phyloP scores from a whole-genome alignment of 2,329 filamentous ascomycete species.

The Emmonsiellopsis sp. region DNA sequence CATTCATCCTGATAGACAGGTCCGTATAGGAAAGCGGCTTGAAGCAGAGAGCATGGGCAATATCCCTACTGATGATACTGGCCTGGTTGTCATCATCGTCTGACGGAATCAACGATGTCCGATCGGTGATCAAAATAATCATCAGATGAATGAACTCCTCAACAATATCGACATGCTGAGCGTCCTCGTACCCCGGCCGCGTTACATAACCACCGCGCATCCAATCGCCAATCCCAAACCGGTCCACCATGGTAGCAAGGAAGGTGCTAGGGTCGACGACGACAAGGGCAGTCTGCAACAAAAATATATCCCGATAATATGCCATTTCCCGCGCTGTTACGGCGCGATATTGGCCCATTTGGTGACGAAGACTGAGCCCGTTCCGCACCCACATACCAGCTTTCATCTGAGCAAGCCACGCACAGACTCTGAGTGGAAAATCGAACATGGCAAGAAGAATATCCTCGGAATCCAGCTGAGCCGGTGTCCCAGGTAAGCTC shows the following conservation, averaged over 20 bases:
- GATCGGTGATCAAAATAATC: slow-evolving; percentile 82
- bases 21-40: slow-evolving; percentile 93
- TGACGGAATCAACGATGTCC: slow-evolving; percentile 55
- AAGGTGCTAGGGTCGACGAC: slow-evolving; percentile 75
- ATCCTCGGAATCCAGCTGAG: slow-evolving; percentile 53
- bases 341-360: slow-evolving; percentile 86
- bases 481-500: slow-evolving; percentile 55
- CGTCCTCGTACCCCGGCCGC: slow-evolving; percentile 69
- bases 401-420: slow-evolving; percentile 97
- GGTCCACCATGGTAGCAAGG: slow-evolving; percentile 80
- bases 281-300: slow-evolving; percentile 83
- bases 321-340: slow-evolving; percentile 84
- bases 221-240: slow-evolving; percentile 83
- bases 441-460: slow-evolving; percentile 83
- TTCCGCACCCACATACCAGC: slow-evolving; percentile 98
- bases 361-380: slow-evolving; percentile 88
- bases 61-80: slow-evolving; percentile 74
- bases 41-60: slow-evolving; percentile 91
- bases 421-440: slow-evolving; percentile 84
- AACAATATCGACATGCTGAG: slow-evolving; percentile 81
- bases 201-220: slow-evolving; percentile 73
- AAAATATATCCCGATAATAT: slow-evolving; percentile 88
- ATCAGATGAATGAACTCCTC: slow-evolving; percentile 94
- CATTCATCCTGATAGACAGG: slow-evolving; percentile 73
- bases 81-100: slow-evolving; percentile 39